Base-by-base conservation (phyloP, 2,329 filamentous ascomycete genomes). In the Basipetospora sp. region DNA sequence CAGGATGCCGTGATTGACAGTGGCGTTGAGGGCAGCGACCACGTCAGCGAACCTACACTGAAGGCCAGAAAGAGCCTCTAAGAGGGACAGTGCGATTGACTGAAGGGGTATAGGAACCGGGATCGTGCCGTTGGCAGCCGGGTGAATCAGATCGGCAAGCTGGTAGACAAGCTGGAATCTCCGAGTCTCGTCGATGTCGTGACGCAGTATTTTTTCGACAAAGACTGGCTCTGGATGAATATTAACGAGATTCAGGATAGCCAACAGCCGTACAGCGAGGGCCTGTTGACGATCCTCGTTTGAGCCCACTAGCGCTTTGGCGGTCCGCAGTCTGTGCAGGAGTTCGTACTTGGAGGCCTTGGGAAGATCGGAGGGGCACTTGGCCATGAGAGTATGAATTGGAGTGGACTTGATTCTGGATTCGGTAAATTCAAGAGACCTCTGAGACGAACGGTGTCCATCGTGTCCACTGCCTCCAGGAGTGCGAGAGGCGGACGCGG, bases 1-100 rank as follows among this genome's bases (percentile, higher is more conserved):
- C 31, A 99, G 68, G 20, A 96, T 80, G 11, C 90, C 92, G 49
- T 98, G 92, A 49, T 93, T 96, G 27, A 96, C 88, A 48, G 88
- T 94, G 38, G 92, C 84, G 50, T 86, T 93, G 30, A 99, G 64
- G n/a, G 90, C 86, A 30, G 84, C 77, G 44, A 86, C 77, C 17
- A 98, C 80, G 53, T 98, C 90, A 25, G 75, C 64, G 20, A 79
- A 73, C 51, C 85, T 87, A 40, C 69, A 63, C 48, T 81, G 79
- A 53, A 84, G 84, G 51, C 76, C 80, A 5, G 83, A 76, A 40
- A 98, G 67, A n/a, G 84, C 82, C 53, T 94, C 86, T 36, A 99
- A 65, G 1, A 88, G 71, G 36, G 75, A 72, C 37, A 98, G 65
- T 6, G 85, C 82, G 42, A 87, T 75, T 2, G 84, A 83, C 55